Evolutionary conservation across 805 yeast genomes (phyloP).

Genomic region (Saturnispora dispora): DNA sequence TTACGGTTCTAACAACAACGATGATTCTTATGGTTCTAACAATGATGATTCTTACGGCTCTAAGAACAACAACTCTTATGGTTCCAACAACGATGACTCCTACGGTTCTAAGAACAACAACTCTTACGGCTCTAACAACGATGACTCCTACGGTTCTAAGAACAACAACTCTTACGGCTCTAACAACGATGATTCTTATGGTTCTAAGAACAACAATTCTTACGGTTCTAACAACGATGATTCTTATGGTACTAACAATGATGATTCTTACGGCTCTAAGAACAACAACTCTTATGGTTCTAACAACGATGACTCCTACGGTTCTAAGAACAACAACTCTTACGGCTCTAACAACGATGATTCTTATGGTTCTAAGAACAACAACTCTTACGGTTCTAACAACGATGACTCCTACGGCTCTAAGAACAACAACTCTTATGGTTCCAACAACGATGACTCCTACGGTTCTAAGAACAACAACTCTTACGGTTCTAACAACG

Average conservation of each 20-base stretch:
- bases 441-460: constrained; percentile 16
- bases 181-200: constrained; percentile 18
- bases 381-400: constrained; percentile 16
- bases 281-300: constrained; percentile 15
- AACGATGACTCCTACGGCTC: constrained; percentile 16
- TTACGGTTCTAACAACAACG: constrained; percentile 5
- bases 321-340: constrained; percentile 16
- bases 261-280: constrained; percentile 24
- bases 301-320: constrained; percentile 15
- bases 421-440: constrained; percentile 18
- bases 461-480: constrained; percentile 25
- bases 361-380: constrained; percentile 11
- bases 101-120: constrained; percentile 4
- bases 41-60: constrained; percentile 22
- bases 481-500: constrained; percentile 7
- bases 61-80: constrained; percentile 20
- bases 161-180: constrained; percentile 24
- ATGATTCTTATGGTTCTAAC: constrained; percentile 20
- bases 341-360: constrained; percentile 12
- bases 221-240: constrained; percentile 22
- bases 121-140: constrained; percentile 22
- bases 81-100: constrained; percentile 22
- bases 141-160: constrained; percentile 17
- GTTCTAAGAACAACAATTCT: constrained; percentile 8
- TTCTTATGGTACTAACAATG: constrained; percentile 11